Evolutionary conservation across 1,139 yeast species (phyloP).

Genomic region (Tardiomyces depauwii): DNA sequence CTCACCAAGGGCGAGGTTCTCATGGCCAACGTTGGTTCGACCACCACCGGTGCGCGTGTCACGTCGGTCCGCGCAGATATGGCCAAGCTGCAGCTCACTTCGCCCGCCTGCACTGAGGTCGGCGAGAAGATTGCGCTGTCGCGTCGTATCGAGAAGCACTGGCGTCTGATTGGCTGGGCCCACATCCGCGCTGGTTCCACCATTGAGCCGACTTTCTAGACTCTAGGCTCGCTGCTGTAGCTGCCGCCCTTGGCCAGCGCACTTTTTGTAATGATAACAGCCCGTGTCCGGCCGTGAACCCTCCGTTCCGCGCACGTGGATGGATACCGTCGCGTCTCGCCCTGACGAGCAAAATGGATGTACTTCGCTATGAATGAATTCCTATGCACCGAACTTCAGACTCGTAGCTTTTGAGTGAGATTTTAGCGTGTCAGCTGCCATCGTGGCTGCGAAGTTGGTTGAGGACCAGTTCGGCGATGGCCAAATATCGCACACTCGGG

Average conservation of each 20-base stretch:
- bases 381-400: too few species aligned
- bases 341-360: too few species aligned
- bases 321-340: neutral
- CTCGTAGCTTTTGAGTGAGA: too few species aligned
- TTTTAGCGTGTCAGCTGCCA: too few species aligned
- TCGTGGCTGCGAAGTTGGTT: too few species aligned
- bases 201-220: constrained; percentile 1
- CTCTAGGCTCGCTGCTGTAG: too few species aligned
- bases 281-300: neutral
- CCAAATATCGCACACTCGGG: too few species aligned
- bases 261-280: neutral
- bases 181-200: constrained; percentile 81
- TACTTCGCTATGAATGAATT: too few species aligned
- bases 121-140: constrained; percentile 97
- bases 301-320: neutral
- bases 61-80: constrained; percentile 97
- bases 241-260: neutral
- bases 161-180: constrained; percentile 99
- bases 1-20: constrained; percentile 89
- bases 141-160: constrained; percentile 98
- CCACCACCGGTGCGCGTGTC: constrained; percentile 99
- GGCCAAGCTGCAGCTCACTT: constrained; percentile 94
- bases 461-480: too few species aligned
- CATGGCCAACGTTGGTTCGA: constrained; percentile 98
- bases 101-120: constrained; percentile 98